Conservation (phyloP, 2,329 filamentous ascomycete genomes). For the Malbranchea cinnamomea region DNA sequence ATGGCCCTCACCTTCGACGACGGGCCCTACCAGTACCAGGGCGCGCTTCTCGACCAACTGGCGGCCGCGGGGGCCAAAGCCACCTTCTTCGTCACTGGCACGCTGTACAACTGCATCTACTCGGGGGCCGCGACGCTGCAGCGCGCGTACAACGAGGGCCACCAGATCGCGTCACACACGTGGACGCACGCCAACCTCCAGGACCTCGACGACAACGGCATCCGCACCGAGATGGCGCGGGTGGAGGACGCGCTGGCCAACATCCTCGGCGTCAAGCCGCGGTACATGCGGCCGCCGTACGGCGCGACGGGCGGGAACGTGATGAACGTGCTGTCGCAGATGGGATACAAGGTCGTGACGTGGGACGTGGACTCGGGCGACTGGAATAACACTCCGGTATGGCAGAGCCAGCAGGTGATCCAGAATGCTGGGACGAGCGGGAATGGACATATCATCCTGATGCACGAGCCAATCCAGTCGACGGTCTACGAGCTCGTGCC, state of each 20-base stretch:
- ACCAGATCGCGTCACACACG: conserved; percentile 35
- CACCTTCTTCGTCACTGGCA: conserved; percentile 78
- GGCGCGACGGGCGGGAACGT: conserved; percentile 20
- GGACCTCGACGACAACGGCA: conserved; percentile 17
- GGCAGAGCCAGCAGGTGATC: conserved; percentile 2
- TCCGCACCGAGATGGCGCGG: conserved; percentile 25
- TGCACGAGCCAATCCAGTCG: conserved; percentile 6
- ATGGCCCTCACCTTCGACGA: conserved; percentile 84
- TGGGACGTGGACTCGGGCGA: conserved; percentile 31
- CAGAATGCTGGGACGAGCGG: conserved; percentile 1
- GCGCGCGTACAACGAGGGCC: conserved; percentile 23
- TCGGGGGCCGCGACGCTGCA: conserved; percentile 16
- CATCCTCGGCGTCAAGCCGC: conserved; percentile 31
- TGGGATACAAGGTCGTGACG: conserved; percentile 33
- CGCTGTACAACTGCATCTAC: conserved; percentile 12
- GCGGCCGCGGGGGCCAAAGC: conserved; percentile 50
- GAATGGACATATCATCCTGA: conserved; percentile 4
- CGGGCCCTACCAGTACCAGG: conserved; percentile 58
- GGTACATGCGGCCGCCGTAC: conserved; percentile 36
- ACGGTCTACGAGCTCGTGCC: conserved; percentile 3
- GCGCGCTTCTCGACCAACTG: conserved; percentile 53
- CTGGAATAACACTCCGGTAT: conserved; percentile 16
- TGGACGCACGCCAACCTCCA: conserved; percentile 26
- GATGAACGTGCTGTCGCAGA: conserved; percentile 21
- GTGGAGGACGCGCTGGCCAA: conserved; percentile 26